Percentiles rank a stretch among this genome's conserved stretches.
Evolutionary conservation across 495 filamentous ascomycete genomes (phyloP).

Genomic region (Astrocystis sublimbata): DNA sequence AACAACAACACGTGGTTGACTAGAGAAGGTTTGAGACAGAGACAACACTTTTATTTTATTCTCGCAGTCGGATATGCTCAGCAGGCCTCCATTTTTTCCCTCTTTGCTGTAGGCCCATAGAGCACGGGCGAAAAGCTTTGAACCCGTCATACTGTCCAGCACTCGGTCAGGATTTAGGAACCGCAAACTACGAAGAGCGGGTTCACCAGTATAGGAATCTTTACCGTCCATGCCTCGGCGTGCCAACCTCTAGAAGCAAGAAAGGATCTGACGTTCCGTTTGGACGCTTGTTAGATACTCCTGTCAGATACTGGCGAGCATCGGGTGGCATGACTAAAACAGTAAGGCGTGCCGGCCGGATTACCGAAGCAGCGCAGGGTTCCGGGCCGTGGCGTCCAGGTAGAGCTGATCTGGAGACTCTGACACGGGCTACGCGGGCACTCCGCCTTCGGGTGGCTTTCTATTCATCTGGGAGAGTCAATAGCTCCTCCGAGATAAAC

Average conservation of each 20-base stretch:
- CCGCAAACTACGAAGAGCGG: not conserved
- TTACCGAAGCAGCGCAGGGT: slow-evolving; percentile 17
- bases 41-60: not conserved
- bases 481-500: too few species aligned
- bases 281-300: slow-evolving; percentile 25
- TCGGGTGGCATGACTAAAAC: slow-evolving; percentile 22
- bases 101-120: too few species aligned
- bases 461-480: not conserved
- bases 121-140: too few species aligned
- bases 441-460: not conserved
- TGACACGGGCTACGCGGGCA: not conserved
- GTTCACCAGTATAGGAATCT: slow-evolving; percentile 22
- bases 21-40: not conserved
- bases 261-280: slow-evolving; percentile 31
- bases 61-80: not conserved
- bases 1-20: too few species aligned
- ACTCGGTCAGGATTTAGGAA: not conserved
- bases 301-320: slow-evolving; percentile 20
- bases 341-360: slow-evolving; percentile 21
- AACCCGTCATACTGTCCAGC: too few species aligned
- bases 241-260: slow-evolving; percentile 50
- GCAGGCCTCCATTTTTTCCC: not conserved
- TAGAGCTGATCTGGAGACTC: slow-evolving; percentile 19
- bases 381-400: slow-evolving; percentile 16
- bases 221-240: slow-evolving; percentile 31